Conservation (phyloP, 2,329 filamentous ascomycete genomes). For the Metarhizium sp. region DNA sequence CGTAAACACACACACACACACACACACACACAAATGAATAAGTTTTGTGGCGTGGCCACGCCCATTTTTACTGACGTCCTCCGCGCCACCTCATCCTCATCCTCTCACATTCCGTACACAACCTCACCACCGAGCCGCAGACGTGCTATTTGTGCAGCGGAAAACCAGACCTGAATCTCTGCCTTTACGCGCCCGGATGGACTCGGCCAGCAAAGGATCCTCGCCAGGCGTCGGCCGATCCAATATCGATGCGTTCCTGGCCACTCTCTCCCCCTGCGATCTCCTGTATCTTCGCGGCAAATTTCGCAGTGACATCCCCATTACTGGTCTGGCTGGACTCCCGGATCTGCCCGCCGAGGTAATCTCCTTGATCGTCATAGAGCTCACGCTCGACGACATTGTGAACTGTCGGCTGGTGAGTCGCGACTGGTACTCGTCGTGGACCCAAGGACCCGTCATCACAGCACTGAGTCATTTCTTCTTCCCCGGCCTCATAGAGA, state of each 20-base stretch:
- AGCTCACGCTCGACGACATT: conserved; percentile 16
- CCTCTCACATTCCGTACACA: too few relatives aligned
- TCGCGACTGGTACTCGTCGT: conserved; percentile 15
- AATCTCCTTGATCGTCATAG: conserved; percentile 12
- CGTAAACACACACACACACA: too few relatives aligned
- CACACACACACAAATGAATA: too few relatives aligned
- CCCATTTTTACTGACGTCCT: too few relatives aligned
- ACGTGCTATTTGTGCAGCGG: too few relatives aligned
- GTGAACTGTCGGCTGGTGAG: conserved; percentile 16
- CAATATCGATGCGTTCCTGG: conserved; percentile 15
- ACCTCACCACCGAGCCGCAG: too few relatives aligned
- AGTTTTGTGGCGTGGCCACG: too few relatives aligned
- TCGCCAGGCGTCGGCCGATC: neutral
- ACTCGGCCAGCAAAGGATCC: neutral
- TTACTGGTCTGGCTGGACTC: conserved; percentile 16
- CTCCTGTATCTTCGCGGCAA: conserved; percentile 15
- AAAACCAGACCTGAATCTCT: too few relatives aligned
- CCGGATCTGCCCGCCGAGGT: conserved; percentile 19
- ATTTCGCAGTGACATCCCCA: conserved; percentile 9
- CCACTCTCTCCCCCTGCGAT: conserved; percentile 17
- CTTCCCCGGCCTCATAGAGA: conserved; percentile 18
- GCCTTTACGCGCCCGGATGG: neutral
- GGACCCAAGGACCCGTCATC: conserved; percentile 15
- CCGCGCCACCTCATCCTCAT: too few relatives aligned
- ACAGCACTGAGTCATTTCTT: conserved; percentile 13